Base-by-base conservation (phyloP, 129 eudicot species). In the Arctium lappa region DNA sequence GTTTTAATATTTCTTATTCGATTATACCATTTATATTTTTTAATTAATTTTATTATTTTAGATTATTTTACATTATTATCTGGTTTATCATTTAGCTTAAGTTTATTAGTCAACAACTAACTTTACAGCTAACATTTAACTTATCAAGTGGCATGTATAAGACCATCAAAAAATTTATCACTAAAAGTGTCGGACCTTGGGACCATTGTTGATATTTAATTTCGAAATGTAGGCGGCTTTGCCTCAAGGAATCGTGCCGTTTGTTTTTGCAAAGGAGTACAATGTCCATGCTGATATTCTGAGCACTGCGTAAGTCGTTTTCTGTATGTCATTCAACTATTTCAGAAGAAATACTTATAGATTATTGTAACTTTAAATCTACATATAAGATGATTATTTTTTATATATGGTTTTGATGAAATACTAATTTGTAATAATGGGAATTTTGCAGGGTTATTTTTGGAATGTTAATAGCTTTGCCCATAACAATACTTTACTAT, bases 201-300 rank as follows among this genome's bases (percentile, higher is more conserved):
- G n/a, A 29, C n/a, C 1, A 34, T 38, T 48, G 13, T 69, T 63
- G 74, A 72, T 42, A 36, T 4, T 7, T 15, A 7, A 8, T 72
- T n/a, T 82, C 4, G 8, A 27, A 36, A n/a, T 69, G 38, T 79
- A 95, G 99, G 99, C 99, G 31, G 99, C 99, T 42, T 87, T 95
- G 79, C 99, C 99, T 11, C 99, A 95, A 87, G 99, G 99, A 22
- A 92, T 95, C 22, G 99, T 95, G 44, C 99, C 99, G 29, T 94
- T 94, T 60, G 98, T 94, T n/a, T 94, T 94, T 56, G 95, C 98
- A 0, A 94, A 94, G 85, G 98, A 94, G 81, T 95, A 95, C 87
- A 95, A 95, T 38, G 97, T 95, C 15, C 99, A 95, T 31, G 88
- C 99, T 0, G 97, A 95, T 83, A 95, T 95, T 82, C 87, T 95